Evolutionary conservation across 768 basidiomycete species (phyloP).

Genomic region (Phanerodontia chrysosporium): DNA sequence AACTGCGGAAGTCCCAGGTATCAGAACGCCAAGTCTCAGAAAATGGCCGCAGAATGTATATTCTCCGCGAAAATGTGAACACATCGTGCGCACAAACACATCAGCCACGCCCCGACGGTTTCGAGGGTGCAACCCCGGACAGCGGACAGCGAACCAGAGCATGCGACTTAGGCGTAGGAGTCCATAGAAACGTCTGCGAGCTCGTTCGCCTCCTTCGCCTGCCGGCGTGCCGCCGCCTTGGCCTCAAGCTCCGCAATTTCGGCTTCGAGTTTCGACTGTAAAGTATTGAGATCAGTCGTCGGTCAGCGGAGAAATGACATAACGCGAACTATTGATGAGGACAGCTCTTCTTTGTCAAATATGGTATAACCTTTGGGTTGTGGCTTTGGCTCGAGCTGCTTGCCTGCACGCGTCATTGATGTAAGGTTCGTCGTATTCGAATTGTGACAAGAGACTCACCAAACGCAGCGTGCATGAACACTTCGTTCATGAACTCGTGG

Average conservation of each 20-base stretch:
- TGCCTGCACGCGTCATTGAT: slow-evolving; percentile 27
- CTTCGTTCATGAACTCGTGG: slow-evolving; percentile 81
- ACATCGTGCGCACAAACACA: too few species aligned
- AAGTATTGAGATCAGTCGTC: neutral
- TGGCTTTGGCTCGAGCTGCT: slow-evolving; percentile 2
- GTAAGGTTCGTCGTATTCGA: slow-evolving; percentile 19
- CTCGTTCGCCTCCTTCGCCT: slow-evolving; percentile 27
- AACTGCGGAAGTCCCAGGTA: too few species aligned
- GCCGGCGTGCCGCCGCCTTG: slow-evolving; percentile 42
- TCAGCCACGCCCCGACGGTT: too few species aligned
- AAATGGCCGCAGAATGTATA: too few species aligned
- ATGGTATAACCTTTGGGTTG: slow-evolving; percentile 9
- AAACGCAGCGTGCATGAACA: slow-evolving; percentile 71
- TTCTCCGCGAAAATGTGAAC: too few species aligned
- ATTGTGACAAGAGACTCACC: slow-evolving; percentile 29
- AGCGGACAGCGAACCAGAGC: too few species aligned
- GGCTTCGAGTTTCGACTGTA: slow-evolving; percentile 50
- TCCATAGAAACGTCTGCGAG: slow-evolving; percentile 20
- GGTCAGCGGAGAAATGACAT: slow-evolving; percentile 9
- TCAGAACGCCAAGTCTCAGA: too few species aligned
- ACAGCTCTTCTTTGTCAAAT: slow-evolving; percentile 12
- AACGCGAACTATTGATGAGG: slow-evolving; percentile 9
- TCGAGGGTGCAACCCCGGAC: too few species aligned
- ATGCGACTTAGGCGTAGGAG: neutral
- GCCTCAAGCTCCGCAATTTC: slow-evolving; percentile 56